These are phyloP conservation scores for Verticillium alfalfae DNA, from an alignment of 2,329 filamentous ascomycete genomes.

Conservation along the genomic window DNA sequence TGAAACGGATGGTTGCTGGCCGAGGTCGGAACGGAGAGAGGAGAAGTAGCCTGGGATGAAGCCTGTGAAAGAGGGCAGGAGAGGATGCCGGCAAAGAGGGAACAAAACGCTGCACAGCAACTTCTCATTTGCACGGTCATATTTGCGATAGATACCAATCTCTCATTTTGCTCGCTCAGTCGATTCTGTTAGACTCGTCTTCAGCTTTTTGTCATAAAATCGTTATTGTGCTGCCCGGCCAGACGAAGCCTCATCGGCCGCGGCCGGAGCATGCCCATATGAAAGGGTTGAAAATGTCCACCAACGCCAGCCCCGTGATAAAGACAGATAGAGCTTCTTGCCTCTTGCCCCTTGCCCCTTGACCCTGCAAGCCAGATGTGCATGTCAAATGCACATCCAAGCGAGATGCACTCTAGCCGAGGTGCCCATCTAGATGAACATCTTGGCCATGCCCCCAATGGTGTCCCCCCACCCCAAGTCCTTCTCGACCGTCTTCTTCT, in stretches of 20 bases:
- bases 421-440: conserved; percentile 16
- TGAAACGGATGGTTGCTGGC: neutral
- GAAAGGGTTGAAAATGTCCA: neutral
- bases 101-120: neutral
- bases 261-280: neutral
- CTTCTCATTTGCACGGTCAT: neutral
- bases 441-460: conserved; percentile 31
- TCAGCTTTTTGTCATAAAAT: neutral
- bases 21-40: neutral
- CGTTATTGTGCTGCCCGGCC: neutral
- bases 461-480: conserved; percentile 28
- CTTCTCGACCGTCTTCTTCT: conserved; percentile 27
- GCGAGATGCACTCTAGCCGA: no score
- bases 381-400: no score
- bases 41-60: neutral
- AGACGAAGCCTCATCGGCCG: neutral
- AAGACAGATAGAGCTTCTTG: neutral
- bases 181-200: neutral
- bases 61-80: neutral
- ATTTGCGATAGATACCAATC: neutral
- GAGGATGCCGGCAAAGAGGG: neutral
- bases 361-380: no score
- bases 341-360: no score
- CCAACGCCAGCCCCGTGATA: neutral
- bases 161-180: neutral